Evolutionary conservation across 2,329 filamentous ascomycete genomes (phyloP).

Genomic region (Claviceps monticola): DNA sequence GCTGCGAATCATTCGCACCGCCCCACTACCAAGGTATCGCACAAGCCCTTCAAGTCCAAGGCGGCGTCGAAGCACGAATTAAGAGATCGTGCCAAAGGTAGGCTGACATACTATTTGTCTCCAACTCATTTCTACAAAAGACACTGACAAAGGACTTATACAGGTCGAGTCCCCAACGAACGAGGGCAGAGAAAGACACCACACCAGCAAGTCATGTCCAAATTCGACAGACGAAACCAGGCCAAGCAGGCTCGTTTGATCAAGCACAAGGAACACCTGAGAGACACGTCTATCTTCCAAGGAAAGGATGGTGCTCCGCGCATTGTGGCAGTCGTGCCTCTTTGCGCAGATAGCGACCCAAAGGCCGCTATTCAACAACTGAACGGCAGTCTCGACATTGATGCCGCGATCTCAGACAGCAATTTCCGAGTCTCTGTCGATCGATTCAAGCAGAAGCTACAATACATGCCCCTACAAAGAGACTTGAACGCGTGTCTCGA

Average conservation of each 20-base stretch:
- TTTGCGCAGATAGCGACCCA: constrained; percentile 61
- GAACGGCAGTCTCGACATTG: constrained; percentile 68
- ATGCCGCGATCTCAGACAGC: constrained; percentile 45
- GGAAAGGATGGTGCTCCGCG: constrained; percentile 77
- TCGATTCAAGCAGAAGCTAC: constrained; percentile 86
- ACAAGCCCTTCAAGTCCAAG: constrained; percentile 88
- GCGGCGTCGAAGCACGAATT: constrained; percentile 80
- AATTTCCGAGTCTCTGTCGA: constrained; percentile 60
- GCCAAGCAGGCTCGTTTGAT: constrained; percentile 76
- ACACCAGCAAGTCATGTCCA: constrained; percentile 94
- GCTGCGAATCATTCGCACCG: constrained; percentile 67
- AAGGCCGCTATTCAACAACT: constrained; percentile 53
- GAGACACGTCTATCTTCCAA: constrained; percentile 68
- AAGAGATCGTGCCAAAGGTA: constrained; percentile 77
- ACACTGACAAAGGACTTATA: not conserved
- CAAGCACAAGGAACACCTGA: constrained; percentile 73
- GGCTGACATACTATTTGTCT: not conserved
- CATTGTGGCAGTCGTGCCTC: constrained; percentile 74
- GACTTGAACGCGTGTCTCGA: constrained; percentile 70
- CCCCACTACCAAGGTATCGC: constrained; percentile 74
- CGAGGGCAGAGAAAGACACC: constrained; percentile 69
- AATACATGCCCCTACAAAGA: constrained; percentile 63
- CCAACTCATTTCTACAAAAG: not conserved
- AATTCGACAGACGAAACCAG: constrained; percentile 89
- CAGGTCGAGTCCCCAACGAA: constrained; percentile 68